These are phyloP conservation scores for Blastobotrys indianensis DNA, from an alignment of 1,139 yeast genomes.

Conservation along the genomic window DNA sequence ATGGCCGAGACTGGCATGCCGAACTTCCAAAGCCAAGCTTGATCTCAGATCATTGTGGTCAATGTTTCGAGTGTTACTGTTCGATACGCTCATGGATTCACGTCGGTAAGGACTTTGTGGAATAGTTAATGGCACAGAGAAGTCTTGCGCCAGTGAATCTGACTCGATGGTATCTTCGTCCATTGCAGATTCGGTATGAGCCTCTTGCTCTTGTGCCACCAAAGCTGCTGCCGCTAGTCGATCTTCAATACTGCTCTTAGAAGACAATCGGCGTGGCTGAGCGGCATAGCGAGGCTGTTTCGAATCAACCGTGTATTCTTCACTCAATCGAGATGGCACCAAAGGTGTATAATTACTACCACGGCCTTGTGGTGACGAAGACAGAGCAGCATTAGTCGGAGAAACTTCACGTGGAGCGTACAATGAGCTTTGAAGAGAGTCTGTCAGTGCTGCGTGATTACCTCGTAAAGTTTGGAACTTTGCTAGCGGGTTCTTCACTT, in stretches of 20 bases:
- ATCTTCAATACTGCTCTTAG: slow-evolving; percentile 1
- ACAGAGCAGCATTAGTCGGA: slow-evolving; percentile 7
- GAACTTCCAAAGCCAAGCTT: background rate
- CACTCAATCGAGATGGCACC: slow-evolving; percentile 33
- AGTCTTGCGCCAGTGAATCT: too few species aligned
- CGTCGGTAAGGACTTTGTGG: background rate
- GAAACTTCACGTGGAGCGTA: slow-evolving; percentile 12
- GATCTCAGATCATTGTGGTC: background rate
- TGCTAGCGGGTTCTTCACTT: slow-evolving; percentile 34
- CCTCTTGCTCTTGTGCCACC: too few species aligned
- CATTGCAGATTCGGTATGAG: too few species aligned
- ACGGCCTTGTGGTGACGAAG: slow-evolving; percentile 36
- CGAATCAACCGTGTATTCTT: slow-evolving; percentile 28
- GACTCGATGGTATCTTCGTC: too few species aligned
- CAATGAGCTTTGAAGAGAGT: slow-evolving; percentile 29
- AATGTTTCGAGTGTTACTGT: background rate
- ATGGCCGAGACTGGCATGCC: background rate
- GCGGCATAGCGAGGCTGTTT: slow-evolving; percentile 9
- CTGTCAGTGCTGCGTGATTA: slow-evolving; percentile 41
- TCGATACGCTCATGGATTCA: background rate
- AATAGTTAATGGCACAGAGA: background rate
- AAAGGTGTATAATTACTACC: slow-evolving; percentile 33
- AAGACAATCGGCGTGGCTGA: background rate
- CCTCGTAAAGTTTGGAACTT: slow-evolving; percentile 44
- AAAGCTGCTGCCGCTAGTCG: too few species aligned